Conservation (phyloP, 257 asterid species). For the Euphrasia confusa region DNA sequence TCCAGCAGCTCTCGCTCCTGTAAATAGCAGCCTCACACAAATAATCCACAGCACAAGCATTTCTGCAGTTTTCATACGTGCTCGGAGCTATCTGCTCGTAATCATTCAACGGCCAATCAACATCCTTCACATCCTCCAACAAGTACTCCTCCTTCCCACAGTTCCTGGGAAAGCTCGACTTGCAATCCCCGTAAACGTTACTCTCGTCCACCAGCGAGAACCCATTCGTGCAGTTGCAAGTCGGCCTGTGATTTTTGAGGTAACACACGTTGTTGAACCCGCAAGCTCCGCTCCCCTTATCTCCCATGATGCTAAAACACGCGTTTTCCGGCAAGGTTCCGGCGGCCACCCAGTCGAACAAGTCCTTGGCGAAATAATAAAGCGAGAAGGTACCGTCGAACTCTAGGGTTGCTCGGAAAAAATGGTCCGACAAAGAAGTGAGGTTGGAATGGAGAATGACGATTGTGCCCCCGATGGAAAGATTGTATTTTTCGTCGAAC, state of each 20-base stretch:
- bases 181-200: slow-evolving; percentile 37
- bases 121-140: slow-evolving; percentile 20
- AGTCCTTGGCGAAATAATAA: slow-evolving; percentile 38
- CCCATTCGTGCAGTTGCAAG: slow-evolving; percentile 46
- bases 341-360: slow-evolving; percentile 28
- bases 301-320: slow-evolving; percentile 19
- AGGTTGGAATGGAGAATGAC: slow-evolving; percentile 10
- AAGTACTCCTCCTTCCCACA: slow-evolving; percentile 31
- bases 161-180: slow-evolving; percentile 29
- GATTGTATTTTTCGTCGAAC: too few species aligned
- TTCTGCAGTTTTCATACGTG: slow-evolving; percentile 26
- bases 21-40: slow-evolving; percentile 46
- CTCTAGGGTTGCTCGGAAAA: slow-evolving; percentile 37
- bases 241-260: slow-evolving; percentile 29
- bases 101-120: slow-evolving; percentile 44
- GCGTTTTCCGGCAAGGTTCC: slow-evolving; percentile 35
- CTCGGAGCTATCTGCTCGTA: slow-evolving; percentile 28
- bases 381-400: slow-evolving; percentile 48
- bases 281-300: slow-evolving; percentile 50
- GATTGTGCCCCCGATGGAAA: too few species aligned
- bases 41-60: slow-evolving; percentile 49
- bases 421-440: slow-evolving; percentile 26
- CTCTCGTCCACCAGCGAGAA: slow-evolving; percentile 35
- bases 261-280: slow-evolving; percentile 53
- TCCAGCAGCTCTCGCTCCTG: slow-evolving; percentile 50